Percentiles rank a stretch among this genome's conserved stretches.
phyloP scores from a whole-genome alignment of 768 basidiomycete species.

The Tylopilus plumbeoviolaceoides region DNA sequence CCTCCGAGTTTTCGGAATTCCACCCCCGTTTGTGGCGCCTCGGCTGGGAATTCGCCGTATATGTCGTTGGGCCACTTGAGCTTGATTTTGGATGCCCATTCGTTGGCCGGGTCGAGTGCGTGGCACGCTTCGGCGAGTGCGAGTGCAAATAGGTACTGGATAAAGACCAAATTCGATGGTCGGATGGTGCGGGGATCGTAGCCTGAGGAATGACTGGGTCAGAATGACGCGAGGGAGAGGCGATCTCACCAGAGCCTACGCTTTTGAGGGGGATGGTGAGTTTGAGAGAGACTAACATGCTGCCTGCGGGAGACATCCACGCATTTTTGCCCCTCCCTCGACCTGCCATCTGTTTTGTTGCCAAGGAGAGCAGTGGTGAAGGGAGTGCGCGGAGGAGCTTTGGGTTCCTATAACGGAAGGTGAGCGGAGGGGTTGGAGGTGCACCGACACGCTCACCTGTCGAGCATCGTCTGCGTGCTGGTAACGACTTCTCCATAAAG shows the following conservation, averaged over 20 bases:
- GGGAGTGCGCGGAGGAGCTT: conserved; percentile 64
- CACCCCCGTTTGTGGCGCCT: conserved; percentile 23
- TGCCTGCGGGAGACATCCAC: conserved; percentile 91
- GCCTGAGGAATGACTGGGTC: background rate
- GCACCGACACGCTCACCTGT: conserved; percentile 56
- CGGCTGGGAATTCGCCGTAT: conserved; percentile 60
- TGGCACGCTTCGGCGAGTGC: conserved; percentile 87
- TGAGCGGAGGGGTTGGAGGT: background rate
- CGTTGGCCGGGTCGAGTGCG: conserved; percentile 42
- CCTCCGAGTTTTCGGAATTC: conserved; percentile 83
- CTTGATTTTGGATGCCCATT: conserved; percentile 53
- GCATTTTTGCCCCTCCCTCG: conserved; percentile 84
- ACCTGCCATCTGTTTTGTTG: conserved; percentile 83
- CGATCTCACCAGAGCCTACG: conserved; percentile 2
- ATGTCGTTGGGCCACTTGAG: conserved; percentile 99
- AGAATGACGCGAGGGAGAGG: background rate
- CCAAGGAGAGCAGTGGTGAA: conserved; percentile 75
- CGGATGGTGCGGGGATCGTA: conserved; percentile 12
- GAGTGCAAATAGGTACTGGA: conserved; percentile 89
- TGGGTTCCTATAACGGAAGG: conserved; percentile 60
- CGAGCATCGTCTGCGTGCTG: conserved; percentile 92
- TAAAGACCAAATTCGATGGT: conserved; percentile 72
- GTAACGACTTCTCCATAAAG: conserved; percentile 88
- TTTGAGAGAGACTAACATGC: conserved; percentile 60
- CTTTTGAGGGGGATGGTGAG: conserved; percentile 20